Conservation (phyloP, 2,329 filamentous ascomycete genomes). For the Verticillium alfalfae region DNA sequence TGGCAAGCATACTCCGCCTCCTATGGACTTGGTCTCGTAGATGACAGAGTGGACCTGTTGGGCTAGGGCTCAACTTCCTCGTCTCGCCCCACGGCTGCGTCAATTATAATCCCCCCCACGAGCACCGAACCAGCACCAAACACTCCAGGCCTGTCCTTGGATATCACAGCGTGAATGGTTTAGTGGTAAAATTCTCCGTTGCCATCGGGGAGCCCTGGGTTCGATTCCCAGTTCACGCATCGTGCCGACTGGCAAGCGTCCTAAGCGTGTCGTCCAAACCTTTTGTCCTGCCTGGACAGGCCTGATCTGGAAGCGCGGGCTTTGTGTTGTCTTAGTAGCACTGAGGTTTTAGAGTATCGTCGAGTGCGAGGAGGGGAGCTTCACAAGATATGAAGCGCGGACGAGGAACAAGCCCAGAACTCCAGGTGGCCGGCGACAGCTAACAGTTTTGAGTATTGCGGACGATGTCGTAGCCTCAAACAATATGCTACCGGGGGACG, state of each 20-base stretch:
- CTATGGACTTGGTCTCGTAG: background rate
- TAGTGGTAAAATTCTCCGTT: slow-evolving; percentile 3
- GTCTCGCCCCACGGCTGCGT: background rate
- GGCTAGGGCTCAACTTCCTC: background rate
- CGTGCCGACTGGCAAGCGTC: background rate
- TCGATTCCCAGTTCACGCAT: slow-evolving; percentile 1
- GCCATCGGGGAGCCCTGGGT: slow-evolving; percentile 2
- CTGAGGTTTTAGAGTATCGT: too few relatives aligned
- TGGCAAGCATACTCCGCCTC: too few relatives aligned
- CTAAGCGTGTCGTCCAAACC: background rate
- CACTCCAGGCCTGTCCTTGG: background rate
- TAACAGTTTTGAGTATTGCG: too few relatives aligned
- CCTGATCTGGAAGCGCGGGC: too few relatives aligned
- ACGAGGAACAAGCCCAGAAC: too few relatives aligned
- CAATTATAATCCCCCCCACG: background rate
- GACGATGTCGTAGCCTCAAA: too few relatives aligned
- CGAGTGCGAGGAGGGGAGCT: too few relatives aligned
- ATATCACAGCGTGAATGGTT: background rate
- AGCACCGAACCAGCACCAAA: background rate
- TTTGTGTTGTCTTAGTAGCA: too few relatives aligned
- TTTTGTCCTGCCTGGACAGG: background rate
- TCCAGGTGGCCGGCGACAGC: too few relatives aligned
- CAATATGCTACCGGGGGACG: too few relatives aligned
- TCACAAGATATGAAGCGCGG: too few relatives aligned
- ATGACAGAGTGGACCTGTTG: background rate